Evolutionary conservation across 2,329 filamentous ascomycete genomes (phyloP), one percentile per base, ranked within the genome.

Genomic region (Davidsoniella neocaledoniae): DNA sequence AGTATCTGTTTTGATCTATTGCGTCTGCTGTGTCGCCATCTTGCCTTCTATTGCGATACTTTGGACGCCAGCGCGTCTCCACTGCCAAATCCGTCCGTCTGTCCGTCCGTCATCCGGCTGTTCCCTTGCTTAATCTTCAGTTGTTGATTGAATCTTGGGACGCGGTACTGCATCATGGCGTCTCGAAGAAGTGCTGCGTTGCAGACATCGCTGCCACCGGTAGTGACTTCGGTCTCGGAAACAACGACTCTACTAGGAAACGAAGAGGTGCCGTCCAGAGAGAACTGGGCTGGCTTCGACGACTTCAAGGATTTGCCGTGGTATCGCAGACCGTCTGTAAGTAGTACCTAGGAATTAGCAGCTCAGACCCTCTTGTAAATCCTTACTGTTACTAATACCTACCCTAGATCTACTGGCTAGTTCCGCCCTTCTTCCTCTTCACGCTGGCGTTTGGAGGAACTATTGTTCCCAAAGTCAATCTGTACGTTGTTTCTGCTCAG

Each of bases 391-490:
- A 26, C 39, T 36, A 49, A 41, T 38, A 43, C 17, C 52, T 17
- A 25, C 49, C 45, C 33, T 54, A 85, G 84, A 76, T 93, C 48
- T 85, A 73, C 63, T 96, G 87, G 85, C 71, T 96, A 4, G 63
- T 96, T 6, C 77, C 75, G 0, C 84, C 87, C 0, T 91, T 88
- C 63, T 71, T 83, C 50, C 64, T 94, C 42, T 90, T 86, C 60
- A 86, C 86, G 0, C 68, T 93, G 49, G 87, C 88, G 0, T 90
- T 91, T 63, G 91, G 90, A 29, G 86, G 86, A 51, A 76, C 85
- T 5, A 70, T 91, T 6, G 85, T 95, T 7, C 88, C 90, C 8
- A 91, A 83, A 62, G 71, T 94, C 54, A 94, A 94, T 59, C 67
- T 95, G 64, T 77, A 64, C 62, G 73, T 57, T 49, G 41, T 33